Base-by-base conservation (phyloP, 441 rosid species). In the Hura crepitans region DNA sequence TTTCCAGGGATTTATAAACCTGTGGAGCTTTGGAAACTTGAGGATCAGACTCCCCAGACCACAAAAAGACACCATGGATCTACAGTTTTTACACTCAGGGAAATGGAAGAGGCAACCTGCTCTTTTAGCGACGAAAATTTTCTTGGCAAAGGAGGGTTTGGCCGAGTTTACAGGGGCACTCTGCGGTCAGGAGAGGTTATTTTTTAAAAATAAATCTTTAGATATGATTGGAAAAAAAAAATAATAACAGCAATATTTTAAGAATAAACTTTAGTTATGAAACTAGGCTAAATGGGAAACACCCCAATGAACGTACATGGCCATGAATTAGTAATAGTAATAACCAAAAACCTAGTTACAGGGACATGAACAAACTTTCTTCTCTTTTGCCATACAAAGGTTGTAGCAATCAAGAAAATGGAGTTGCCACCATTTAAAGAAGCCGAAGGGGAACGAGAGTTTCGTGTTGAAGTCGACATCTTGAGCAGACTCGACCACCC, bases 401-500 rank as follows among this genome's bases (percentile, higher is more conserved):
- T 86, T 71, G 96, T 93, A 69, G 98, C 98, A 54, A 85, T 93
- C 82, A 93, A 91, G 91, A 93, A 91, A 81, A 93, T 93, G 98
- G 96, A 91, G 77, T 76, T 93, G 73, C 93, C 97, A 14, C 72
- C 83, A 37, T 87, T 80, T 60, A 91, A 89, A 82, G 91, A 74
- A 80, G 95, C 96, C 0, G 93, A 91, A 68, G 97, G 98, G 55
- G 97, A 91, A 73, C 84, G 89, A 2, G 98, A 93, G 66, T 93
- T 89, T 71, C 97, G 96, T 2, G 96, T 91, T 25, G 98, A 93
- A 75, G 97, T 93, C 50, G 98, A 93, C 70, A 91, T 93, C 74
- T 71, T 89, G 83, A 93, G 98, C 92, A 88, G 97, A 80, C 93
- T 93, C 39, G 88, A 90, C 72, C 97, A 93, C 74, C 92, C 91